Percentiles rank a stretch among this genome's conserved stretches.
Evolutionary conservation across 768 basidiomycete species (phyloP).

Genomic region (Hericium alpestre): DNA sequence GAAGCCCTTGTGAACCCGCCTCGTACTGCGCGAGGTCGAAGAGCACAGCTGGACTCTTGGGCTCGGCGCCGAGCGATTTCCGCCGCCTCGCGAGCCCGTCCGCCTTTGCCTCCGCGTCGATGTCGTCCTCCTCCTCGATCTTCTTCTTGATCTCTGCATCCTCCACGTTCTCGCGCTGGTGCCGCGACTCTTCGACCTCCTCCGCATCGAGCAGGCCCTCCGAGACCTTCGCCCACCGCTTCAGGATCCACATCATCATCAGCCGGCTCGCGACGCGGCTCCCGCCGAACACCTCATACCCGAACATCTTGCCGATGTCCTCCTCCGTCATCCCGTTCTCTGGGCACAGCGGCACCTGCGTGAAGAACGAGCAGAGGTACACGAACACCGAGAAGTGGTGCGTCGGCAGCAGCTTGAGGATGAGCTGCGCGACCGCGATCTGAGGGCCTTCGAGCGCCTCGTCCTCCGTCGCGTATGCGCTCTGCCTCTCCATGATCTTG

Average conservation of each 20-base stretch:
- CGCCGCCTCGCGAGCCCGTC: not conserved
- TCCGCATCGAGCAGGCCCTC: slow-evolving; percentile 11
- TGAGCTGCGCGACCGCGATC: slow-evolving; percentile 29
- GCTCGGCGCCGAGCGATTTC: not conserved
- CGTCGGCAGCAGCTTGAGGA: slow-evolving; percentile 40
- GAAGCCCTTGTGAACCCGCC: not conserved
- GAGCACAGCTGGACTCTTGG: not conserved
- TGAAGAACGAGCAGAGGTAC: slow-evolving; percentile 39
- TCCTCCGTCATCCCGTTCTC: slow-evolving; percentile 38
- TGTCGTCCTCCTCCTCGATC: not conserved
- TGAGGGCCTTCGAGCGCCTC: slow-evolving; percentile 19
- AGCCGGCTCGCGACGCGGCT: slow-evolving; percentile 7
- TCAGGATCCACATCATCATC: slow-evolving; percentile 12
- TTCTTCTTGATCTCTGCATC: not conserved
- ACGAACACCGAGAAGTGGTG: slow-evolving; percentile 30
- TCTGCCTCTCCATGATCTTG: slow-evolving; percentile 2
- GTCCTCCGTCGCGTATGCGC: not conserved
- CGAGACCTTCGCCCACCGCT: slow-evolving; percentile 11
- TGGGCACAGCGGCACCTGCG: slow-evolving; percentile 39
- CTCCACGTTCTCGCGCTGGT: not conserved
- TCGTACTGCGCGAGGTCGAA: not conserved
- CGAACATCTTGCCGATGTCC: slow-evolving; percentile 38
- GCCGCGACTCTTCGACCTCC: not conserved
- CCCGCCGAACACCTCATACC: slow-evolving; percentile 29
- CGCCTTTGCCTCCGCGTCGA: not conserved